Conservation (phyloP, 2,329 filamentous ascomycete species). For the Stagonosporopsis rhizophila region DNA sequence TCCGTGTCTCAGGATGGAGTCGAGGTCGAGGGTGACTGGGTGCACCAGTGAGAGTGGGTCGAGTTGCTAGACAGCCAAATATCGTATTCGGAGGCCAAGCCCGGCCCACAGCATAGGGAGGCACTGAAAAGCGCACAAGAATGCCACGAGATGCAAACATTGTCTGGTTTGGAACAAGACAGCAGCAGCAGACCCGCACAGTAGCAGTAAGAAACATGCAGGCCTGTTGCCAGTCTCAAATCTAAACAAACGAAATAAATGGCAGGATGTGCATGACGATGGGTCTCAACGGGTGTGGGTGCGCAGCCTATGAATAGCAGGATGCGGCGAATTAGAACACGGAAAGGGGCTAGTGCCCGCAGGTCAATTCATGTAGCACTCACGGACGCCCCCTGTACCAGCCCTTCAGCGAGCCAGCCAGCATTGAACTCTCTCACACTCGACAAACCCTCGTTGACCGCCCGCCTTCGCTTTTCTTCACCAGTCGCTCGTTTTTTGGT, state of each 20-base stretch:
- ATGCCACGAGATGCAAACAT: background rate
- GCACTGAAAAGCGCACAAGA: background rate
- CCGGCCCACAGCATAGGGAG: constrained; percentile 5
- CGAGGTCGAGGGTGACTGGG: constrained; percentile 9
- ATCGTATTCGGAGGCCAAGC: constrained; percentile 7
- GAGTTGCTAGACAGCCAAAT: constrained; percentile 1
- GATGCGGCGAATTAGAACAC: constrained; percentile 18
- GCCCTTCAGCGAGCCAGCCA: constrained; percentile 13
- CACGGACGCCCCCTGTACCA: constrained; percentile 19
- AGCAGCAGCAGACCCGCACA: background rate
- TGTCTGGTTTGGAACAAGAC: background rate
- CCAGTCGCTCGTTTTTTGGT: constrained; percentile 48
- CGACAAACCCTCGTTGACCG: constrained; percentile 1
- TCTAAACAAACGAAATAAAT: constrained; percentile 3
- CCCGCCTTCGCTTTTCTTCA: constrained; percentile 29
- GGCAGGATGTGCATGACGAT: constrained; percentile 18
- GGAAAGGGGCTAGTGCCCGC: constrained; percentile 15
- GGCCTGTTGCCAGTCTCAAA: background rate
- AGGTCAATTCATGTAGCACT: constrained; percentile 14
- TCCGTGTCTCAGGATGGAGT: constrained; percentile 5
- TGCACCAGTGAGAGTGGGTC: background rate
- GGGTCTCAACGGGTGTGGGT: constrained; percentile 16
- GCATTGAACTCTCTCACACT: constrained; percentile 4
- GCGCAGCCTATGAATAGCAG: constrained; percentile 15
- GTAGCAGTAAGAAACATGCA: background rate